A percentile compares a stretch with the other conserved stretches of the same genome.
Evolutionary conservation across 2,329 filamentous ascomycete genomes (phyloP).

Genomic region (Zymoseptoria passerinii): DNA sequence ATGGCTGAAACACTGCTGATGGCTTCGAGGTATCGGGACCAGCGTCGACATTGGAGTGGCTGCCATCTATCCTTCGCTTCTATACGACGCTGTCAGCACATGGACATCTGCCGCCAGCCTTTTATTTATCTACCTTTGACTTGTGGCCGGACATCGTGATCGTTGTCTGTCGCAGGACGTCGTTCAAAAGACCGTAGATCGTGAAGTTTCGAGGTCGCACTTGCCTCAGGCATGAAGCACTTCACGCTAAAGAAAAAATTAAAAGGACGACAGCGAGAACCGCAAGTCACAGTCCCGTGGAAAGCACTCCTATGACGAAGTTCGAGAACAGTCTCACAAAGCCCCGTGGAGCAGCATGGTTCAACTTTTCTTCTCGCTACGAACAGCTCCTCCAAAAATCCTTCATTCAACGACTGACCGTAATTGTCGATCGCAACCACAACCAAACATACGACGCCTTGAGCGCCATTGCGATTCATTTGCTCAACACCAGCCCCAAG

Average conservation of each 20-base stretch:
- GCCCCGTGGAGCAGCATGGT: background rate
- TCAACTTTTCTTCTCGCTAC: background rate
- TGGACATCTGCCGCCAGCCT: background rate
- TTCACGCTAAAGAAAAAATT: background rate
- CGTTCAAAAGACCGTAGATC: background rate
- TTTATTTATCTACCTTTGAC: slow-evolving; percentile 8
- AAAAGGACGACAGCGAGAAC: background rate
- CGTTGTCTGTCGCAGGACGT: background rate
- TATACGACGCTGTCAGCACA: slow-evolving; percentile 2
- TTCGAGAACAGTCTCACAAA: background rate
- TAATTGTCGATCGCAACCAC: background rate
- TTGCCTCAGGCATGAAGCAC: background rate
- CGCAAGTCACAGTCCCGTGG: too few relatives aligned
- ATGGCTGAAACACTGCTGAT: slow-evolving; percentile 59
- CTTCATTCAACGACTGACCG: background rate
- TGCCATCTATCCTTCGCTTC: slow-evolving; percentile 14
- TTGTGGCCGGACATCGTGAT: slow-evolving; percentile 14
- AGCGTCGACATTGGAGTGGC: background rate
- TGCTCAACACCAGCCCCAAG: background rate
- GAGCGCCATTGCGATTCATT: background rate
- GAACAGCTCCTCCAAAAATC: background rate
- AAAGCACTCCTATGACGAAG: too few relatives aligned
- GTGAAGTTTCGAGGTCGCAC: background rate
- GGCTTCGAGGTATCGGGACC: slow-evolving; percentile 55
- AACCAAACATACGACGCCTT: background rate